A percentile compares a stretch with the other conserved stretches of the same genome.
Evolutionary conservation across 202 grass and related monocot species (phyloP).

Genomic region (Dendrocalamus latiflorus): DNA sequence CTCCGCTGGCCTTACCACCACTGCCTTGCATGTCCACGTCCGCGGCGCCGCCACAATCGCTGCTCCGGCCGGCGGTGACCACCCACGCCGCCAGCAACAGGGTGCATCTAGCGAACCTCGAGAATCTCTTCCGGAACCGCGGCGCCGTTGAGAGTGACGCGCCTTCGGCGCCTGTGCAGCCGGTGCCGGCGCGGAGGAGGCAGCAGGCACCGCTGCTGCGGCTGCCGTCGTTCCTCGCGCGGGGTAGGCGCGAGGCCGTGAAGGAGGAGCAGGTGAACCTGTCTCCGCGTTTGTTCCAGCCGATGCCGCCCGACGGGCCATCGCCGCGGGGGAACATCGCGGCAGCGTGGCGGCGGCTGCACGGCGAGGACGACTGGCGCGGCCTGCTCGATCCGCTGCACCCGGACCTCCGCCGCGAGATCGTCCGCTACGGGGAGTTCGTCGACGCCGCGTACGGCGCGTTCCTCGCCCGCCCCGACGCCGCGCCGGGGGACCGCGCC

Average conservation of each 20-base stretch:
- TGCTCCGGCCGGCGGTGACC: background rate
- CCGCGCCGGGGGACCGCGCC: background rate
- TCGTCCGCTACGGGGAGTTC: slow-evolving; percentile 72
- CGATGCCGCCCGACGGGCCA: slow-evolving; percentile 40
- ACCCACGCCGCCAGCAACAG: background rate
- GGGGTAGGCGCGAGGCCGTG: background rate
- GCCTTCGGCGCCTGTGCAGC: background rate
- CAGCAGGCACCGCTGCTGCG: slow-evolving; percentile 38
- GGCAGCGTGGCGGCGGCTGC: slow-evolving; percentile 41
- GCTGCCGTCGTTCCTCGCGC: slow-evolving; percentile 34
- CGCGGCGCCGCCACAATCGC: slow-evolving; percentile 21
- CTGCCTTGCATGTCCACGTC: slow-evolving; percentile 50
- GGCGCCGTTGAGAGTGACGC: background rate
- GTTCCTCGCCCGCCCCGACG: slow-evolving; percentile 49
- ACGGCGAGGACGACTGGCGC: slow-evolving; percentile 48
- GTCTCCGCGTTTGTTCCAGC: slow-evolving; percentile 61
- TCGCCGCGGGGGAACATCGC: slow-evolving; percentile 75
- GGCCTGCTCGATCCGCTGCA: slow-evolving; percentile 77
- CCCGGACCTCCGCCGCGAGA: slow-evolving; percentile 74
- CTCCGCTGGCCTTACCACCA: background rate
- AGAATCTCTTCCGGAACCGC: slow-evolving; percentile 48
- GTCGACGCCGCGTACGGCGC: slow-evolving; percentile 65
- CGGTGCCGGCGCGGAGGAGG: background rate
- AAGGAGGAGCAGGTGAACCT: slow-evolving; percentile 14
- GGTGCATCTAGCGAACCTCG: slow-evolving; percentile 63